Evolutionary conservation across 495 filamentous ascomycete genomes (phyloP).

Genomic region (Polyplosphaeria fusca): DNA sequence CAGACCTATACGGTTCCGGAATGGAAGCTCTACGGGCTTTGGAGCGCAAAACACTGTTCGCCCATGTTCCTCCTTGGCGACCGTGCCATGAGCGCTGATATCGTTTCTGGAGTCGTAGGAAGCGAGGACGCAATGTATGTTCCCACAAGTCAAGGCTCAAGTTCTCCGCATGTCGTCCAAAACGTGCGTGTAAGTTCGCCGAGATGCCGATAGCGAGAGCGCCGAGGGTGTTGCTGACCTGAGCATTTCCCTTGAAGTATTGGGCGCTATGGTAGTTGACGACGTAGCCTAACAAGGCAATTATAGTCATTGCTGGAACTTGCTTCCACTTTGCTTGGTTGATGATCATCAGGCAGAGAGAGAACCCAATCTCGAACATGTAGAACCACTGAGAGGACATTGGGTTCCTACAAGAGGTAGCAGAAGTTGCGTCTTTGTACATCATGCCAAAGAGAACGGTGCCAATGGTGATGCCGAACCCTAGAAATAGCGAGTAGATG

Average conservation of each 20-base stretch:
- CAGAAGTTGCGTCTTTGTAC: slow-evolving; percentile 69
- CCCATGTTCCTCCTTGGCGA: neutral
- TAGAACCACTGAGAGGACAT: slow-evolving; percentile 62
- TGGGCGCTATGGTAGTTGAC: slow-evolving; percentile 76
- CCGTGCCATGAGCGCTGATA: slow-evolving; percentile 7
- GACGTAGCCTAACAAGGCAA: slow-evolving; percentile 80
- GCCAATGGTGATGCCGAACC: slow-evolving; percentile 95
- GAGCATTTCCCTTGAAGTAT: slow-evolving; percentile 70
- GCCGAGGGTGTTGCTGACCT: slow-evolving; percentile 79
- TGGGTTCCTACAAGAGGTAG: slow-evolving; percentile 65
- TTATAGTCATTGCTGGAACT: slow-evolving; percentile 77
- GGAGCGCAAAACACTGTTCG: neutral
- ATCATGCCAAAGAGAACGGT: slow-evolving; percentile 84
- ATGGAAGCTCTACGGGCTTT: neutral
- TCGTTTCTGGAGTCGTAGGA: slow-evolving; percentile 14
- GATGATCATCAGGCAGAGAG: slow-evolving; percentile 75
- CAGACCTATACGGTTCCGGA: slow-evolving; percentile 7
- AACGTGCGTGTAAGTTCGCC: slow-evolving; percentile 81
- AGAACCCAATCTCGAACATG: slow-evolving; percentile 77
- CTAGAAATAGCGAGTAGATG: slow-evolving; percentile 91
- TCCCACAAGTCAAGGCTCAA: slow-evolving; percentile 40
- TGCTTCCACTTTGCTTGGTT: slow-evolving; percentile 92
- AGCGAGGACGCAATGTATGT: slow-evolving; percentile 30
- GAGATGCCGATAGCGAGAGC: slow-evolving; percentile 82
- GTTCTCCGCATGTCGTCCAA: slow-evolving; percentile 48